Percentiles rank a stretch among this genome's conserved stretches.
Evolutionary conservation across 495 filamentous ascomycete species (phyloP).

Genomic region (Bacidia rubella): DNA sequence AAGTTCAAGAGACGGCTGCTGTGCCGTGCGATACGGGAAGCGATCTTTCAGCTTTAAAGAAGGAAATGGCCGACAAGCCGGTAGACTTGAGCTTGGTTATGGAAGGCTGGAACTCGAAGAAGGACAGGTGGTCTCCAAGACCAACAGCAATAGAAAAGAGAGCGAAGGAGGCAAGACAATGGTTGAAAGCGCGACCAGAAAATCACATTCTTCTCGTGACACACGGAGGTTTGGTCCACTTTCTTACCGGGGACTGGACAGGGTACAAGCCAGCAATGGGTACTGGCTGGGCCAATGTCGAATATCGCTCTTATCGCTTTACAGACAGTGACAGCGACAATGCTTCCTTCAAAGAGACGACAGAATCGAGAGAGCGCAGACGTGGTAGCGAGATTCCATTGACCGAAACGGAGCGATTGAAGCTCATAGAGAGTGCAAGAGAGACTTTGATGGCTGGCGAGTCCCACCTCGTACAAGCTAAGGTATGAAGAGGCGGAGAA

Average conservation of each 20-base stretch:
- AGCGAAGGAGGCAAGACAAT: slow-evolving; percentile 51
- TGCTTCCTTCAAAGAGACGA: slow-evolving; percentile 47
- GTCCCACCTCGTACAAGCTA: slow-evolving; percentile 13
- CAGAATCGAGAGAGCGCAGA: slow-evolving; percentile 47
- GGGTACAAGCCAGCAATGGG: slow-evolving; percentile 26
- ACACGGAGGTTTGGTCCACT: slow-evolving; percentile 60
- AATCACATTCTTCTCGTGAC: slow-evolving; percentile 59
- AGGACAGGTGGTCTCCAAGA: slow-evolving; percentile 44
- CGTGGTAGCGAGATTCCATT: slow-evolving; percentile 36
- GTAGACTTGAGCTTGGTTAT: slow-evolving; percentile 51
- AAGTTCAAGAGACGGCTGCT: slow-evolving; percentile 67
- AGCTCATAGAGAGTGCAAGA: slow-evolving; percentile 20
- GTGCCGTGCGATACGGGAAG: slow-evolving; percentile 72
- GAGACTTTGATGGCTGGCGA: slow-evolving; percentile 17
- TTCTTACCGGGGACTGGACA: slow-evolving; percentile 73
- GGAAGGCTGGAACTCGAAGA: slow-evolving; percentile 61
- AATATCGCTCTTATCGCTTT: slow-evolving; percentile 67
- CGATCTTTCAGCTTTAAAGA: slow-evolving; percentile 34
- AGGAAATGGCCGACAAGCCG: slow-evolving; percentile 27
- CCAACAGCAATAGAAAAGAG: slow-evolving; percentile 45
- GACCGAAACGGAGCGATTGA: slow-evolving; percentile 28
- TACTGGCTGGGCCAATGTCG: slow-evolving; percentile 52
- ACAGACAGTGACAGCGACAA: slow-evolving; percentile 38
- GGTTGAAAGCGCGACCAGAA: slow-evolving; percentile 44
- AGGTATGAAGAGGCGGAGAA: slow-evolving; percentile 8